These are phyloP conservation scores for Cystobasidiaceae sp. DNA, from an alignment of 1,284 basidiomycete genomes.

Conservation along the genomic window DNA sequence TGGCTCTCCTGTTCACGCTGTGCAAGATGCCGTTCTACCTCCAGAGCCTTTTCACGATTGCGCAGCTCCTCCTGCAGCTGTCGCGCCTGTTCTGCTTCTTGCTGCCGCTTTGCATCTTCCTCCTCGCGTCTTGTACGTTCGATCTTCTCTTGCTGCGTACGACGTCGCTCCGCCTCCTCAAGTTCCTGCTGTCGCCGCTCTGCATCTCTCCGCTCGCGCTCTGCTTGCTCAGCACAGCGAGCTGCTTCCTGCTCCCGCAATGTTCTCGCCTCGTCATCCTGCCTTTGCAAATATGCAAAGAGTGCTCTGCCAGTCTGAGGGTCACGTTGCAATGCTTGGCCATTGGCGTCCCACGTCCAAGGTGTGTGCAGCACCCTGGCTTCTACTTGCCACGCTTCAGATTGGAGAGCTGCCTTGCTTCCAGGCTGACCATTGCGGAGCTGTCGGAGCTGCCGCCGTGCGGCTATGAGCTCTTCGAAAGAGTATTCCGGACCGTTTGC, in stretches of 20 bases:
- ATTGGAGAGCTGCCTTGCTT: too few relatives aligned
- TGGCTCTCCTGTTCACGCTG: neutral
- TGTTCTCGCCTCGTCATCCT: slow-evolving; percentile 4
- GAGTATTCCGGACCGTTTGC: slow-evolving; percentile 32
- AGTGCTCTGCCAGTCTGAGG: slow-evolving; percentile 12
- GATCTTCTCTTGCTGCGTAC: neutral
- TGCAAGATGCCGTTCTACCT: neutral
- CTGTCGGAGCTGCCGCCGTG: neutral
- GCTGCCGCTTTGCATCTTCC: neutral
- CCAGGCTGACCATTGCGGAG: neutral
- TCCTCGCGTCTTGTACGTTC: neutral
- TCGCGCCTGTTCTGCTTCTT: neutral
- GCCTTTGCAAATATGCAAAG: slow-evolving; percentile 4
- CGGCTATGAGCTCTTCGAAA: slow-evolving; percentile 37
- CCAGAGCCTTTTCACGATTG: neutral
- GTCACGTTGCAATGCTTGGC: neutral
- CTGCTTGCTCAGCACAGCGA: neutral
- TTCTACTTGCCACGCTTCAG: slow-evolving; percentile 22
- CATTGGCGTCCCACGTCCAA: neutral
- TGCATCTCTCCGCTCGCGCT: neutral
- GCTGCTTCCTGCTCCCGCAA: slow-evolving; percentile 8
- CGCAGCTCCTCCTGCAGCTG: neutral
- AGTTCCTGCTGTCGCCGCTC: neutral
- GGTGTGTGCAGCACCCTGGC: slow-evolving; percentile 10
- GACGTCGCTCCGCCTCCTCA: neutral